Conservation (phyloP, 116 monocot species). For the Iris pallida region DNA sequence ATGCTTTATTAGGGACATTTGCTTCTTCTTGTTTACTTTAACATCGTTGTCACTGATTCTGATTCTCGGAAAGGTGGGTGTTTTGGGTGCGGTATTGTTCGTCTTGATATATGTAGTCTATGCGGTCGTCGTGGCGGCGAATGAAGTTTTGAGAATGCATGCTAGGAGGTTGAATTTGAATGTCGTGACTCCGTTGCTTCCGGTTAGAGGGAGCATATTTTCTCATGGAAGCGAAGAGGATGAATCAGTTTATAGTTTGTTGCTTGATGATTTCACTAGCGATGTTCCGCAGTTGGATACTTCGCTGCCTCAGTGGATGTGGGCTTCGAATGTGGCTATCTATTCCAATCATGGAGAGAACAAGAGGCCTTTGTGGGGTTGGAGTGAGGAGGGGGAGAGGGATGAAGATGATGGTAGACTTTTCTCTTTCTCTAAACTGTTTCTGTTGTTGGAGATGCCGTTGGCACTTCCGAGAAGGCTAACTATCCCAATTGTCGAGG, state of each 20-base stretch:
- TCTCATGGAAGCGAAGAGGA: constrained; percentile 60
- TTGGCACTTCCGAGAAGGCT: constrained; percentile 69
- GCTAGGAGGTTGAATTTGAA: constrained; percentile 63
- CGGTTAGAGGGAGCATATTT: constrained; percentile 73
- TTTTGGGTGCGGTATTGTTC: constrained; percentile 70
- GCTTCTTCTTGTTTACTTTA: constrained; percentile 74
- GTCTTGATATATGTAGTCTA: constrained; percentile 66
- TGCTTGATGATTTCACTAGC: constrained; percentile 37
- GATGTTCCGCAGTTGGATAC: constrained; percentile 39
- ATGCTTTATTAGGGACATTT: constrained; percentile 74
- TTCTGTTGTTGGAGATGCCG: constrained; percentile 57
- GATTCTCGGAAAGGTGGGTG: constrained; percentile 56
- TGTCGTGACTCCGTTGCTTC: constrained; percentile 75
- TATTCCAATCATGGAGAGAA: constrained; percentile 72
- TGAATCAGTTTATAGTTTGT: constrained; percentile 48
- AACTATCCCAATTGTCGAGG: constrained; percentile 84
- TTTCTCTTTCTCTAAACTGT: constrained; percentile 39
- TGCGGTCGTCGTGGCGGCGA: constrained; percentile 71
- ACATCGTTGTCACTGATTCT: constrained; percentile 50
- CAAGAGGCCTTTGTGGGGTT: constrained; percentile 53
- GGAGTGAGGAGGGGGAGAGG: constrained; percentile 47
- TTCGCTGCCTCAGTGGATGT: constrained; percentile 92
- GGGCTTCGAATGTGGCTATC: constrained; percentile 92
- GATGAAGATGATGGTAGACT: constrained; percentile 4
- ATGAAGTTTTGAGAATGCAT: constrained; percentile 78